Percentiles rank a stretch among this genome's conserved stretches.
Evolutionary conservation across 495 filamentous ascomycete genomes (phyloP).

Genomic region (Lophium mytilinum): DNA sequence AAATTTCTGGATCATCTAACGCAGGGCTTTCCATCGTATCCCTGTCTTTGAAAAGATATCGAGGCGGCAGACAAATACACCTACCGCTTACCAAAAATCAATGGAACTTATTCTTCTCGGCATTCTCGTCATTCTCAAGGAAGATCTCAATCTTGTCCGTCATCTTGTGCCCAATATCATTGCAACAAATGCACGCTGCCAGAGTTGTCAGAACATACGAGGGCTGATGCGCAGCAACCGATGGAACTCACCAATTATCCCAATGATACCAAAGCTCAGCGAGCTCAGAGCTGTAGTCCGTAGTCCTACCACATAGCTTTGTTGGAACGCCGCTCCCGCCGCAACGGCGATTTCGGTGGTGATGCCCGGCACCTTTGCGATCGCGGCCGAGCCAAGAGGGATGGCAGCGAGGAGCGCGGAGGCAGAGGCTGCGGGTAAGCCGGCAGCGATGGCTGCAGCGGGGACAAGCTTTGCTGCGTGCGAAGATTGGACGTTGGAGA

Average conservation of each 20-base stretch:
- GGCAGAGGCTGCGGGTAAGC: slow-evolving; percentile 4
- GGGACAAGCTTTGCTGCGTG: slow-evolving; percentile 10
- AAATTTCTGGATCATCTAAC: no score
- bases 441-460: slow-evolving; percentile 21
- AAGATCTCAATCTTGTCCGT: slow-evolving; percentile 20
- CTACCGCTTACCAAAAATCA: neutral
- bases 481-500: slow-evolving; percentile 8
- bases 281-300: slow-evolving; percentile 13
- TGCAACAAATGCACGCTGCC: slow-evolving; percentile 20
- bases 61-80: no score
- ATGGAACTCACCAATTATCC: slow-evolving; percentile 16
- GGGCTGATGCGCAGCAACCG: neutral
- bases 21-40: no score
- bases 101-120: slow-evolving; percentile 16
- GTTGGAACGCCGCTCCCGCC: slow-evolving; percentile 10
- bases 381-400: slow-evolving; percentile 7
- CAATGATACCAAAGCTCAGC: slow-evolving; percentile 26
- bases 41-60: no score
- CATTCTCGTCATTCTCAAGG: slow-evolving; percentile 20
- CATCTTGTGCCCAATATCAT: slow-evolving; percentile 29
- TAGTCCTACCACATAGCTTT: slow-evolving; percentile 11
- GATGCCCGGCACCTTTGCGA: slow-evolving; percentile 15
- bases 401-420: slow-evolving; percentile 11
- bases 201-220: neutral
- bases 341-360: slow-evolving; percentile 11